A percentile compares a stretch with the other conserved stretches of the same genome.
Evolutionary conservation across 139 green algal genomes (phyloP).

Genomic region (Chlorella sp.): DNA sequence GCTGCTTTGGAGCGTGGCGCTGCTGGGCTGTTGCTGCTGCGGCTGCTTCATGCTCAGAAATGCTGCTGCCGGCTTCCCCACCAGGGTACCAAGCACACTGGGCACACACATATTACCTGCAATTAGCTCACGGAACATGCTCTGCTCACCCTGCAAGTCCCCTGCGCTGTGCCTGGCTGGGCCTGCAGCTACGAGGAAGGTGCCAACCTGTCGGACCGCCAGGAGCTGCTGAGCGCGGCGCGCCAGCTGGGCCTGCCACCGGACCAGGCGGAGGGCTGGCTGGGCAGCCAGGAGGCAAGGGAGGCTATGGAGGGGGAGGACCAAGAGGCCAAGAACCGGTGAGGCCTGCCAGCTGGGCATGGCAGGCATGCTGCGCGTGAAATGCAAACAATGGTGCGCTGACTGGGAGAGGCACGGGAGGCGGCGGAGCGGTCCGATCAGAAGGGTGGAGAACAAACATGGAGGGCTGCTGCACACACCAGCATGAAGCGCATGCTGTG

Average conservation of each 20-base stretch:
- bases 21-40: background rate
- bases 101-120: background rate
- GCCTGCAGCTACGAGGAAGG: conserved; percentile 1
- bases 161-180: background rate
- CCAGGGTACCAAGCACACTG: background rate
- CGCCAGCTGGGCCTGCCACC: conserved; percentile 1
- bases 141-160: background rate
- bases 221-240: conserved; percentile 1
- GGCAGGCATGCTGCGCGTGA: background rate
- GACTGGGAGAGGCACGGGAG: background rate
- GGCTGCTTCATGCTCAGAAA: background rate
- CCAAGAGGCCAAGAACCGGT: background rate
- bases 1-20: background rate
- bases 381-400: background rate
- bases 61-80: no score
- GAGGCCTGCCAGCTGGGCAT: background rate
- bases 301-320: background rate
- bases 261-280: background rate
- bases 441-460: background rate
- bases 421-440: no score
- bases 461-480: background rate
- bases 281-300: background rate
- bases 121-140: background rate
- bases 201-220: background rate
- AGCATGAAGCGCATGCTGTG: background rate